These are phyloP conservation scores for Fomitopsis pinicola DNA, from an alignment of 1,284 basidiomycete genomes.

Conservation along the genomic window DNA sequence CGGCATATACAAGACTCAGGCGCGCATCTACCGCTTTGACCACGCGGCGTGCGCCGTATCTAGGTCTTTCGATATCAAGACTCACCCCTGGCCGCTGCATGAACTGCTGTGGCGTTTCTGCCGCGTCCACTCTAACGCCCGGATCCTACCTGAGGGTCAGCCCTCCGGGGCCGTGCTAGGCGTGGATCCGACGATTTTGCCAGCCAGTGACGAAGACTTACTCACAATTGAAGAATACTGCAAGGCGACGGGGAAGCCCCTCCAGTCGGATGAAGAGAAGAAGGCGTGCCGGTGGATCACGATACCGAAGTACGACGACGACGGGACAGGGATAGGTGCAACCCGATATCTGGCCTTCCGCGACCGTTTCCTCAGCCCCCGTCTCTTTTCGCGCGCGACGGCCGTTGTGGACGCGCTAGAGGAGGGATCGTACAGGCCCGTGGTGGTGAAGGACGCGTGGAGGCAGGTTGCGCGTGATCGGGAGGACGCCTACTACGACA, in stretches of 20 bases:
- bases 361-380: slow-evolving; percentile 6
- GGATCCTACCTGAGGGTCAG: too few species aligned
- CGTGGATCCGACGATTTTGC: background rate
- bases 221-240: too few species aligned
- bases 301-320: slow-evolving; percentile 1
- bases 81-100: background rate
- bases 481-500: background rate
- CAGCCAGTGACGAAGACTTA: background rate
- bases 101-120: background rate
- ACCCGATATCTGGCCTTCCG: slow-evolving; percentile 7
- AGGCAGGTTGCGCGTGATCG: slow-evolving; percentile 4
- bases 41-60: background rate
- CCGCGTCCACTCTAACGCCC: background rate
- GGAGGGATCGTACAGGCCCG: background rate
- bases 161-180: background rate
- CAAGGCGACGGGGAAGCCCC: background rate
- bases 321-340: background rate
- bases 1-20: slow-evolving; percentile 5
- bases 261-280: background rate
- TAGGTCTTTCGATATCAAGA: background rate
- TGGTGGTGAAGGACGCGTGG: slow-evolving; percentile 16
- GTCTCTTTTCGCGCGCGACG: slow-evolving; percentile 13
- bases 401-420: slow-evolving; percentile 8
- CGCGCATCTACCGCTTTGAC: slow-evolving; percentile 12
- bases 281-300: slow-evolving; percentile 2